These are phyloP conservation scores for Dipteronia dyeriana DNA, from an alignment of 345 rosid genomes.

Conservation along the genomic window DNA sequence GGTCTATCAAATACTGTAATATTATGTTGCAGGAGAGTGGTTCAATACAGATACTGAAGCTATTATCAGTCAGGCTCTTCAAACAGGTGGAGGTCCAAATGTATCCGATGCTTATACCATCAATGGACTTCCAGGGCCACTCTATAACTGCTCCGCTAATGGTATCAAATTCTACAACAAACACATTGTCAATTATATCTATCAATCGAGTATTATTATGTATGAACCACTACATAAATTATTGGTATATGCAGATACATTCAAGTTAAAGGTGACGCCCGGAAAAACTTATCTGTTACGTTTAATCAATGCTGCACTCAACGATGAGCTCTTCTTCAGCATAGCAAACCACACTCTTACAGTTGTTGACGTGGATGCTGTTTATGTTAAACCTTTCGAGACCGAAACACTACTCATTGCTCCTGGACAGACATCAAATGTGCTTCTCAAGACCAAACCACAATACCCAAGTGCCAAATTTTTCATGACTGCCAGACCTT, in stretches of 20 bases:
- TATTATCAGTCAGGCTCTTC: slow-evolving; percentile 61
- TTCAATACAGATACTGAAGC: slow-evolving; percentile 69
- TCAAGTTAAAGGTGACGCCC: slow-evolving; percentile 46
- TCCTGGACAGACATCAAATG: slow-evolving; percentile 53
- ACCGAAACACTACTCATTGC: slow-evolving; percentile 40
- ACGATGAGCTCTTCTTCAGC: slow-evolving; percentile 57
- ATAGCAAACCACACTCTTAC: slow-evolving; percentile 51
- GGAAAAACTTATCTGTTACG: slow-evolving; percentile 50
- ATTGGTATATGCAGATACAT: slow-evolving; percentile 37
- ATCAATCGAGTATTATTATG: no score
- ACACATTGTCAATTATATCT: no score
- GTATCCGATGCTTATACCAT: slow-evolving; percentile 79
- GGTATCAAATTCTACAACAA: slow-evolving; percentile 29
- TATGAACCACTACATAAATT: not conserved
- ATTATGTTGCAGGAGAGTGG: slow-evolving; percentile 65
- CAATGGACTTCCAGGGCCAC: slow-evolving; percentile 75
- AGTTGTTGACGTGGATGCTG: slow-evolving; percentile 46
- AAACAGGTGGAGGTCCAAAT: slow-evolving; percentile 78
- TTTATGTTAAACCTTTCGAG: slow-evolving; percentile 42
- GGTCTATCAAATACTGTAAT: not conserved
- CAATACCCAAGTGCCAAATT: slow-evolving; percentile 46
- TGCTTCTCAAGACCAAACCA: slow-evolving; percentile 45
- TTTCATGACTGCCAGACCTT: slow-evolving; percentile 63
- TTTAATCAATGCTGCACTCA: slow-evolving; percentile 51
- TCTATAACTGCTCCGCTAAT: slow-evolving; percentile 74